Evolutionary conservation across 2,329 filamentous ascomycete genomes (phyloP).

Genomic region (Fusarium nisikadoi): DNA sequence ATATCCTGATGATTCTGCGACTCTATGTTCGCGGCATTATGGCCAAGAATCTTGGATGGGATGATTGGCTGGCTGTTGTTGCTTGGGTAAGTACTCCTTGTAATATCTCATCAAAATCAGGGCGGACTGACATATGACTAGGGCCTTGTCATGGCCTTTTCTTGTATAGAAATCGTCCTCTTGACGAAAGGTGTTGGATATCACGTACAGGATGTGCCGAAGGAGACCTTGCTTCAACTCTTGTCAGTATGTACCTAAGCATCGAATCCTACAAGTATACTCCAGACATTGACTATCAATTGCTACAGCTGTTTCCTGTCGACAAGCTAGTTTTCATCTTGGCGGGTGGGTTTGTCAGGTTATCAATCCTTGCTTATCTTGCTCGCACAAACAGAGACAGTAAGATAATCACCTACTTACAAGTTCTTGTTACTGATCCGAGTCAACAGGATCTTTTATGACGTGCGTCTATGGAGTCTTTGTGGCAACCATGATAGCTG

Average conservation of each 20-base stretch:
- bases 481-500: slow-evolving; percentile 15
- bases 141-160: slow-evolving; percentile 24
- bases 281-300: neutral
- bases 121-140: slow-evolving; percentile 9
- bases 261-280: neutral
- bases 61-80: slow-evolving; percentile 36
- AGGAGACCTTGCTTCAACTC: slow-evolving; percentile 17
- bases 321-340: slow-evolving; percentile 35
- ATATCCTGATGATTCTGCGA: slow-evolving; percentile 28
- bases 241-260: slow-evolving; percentile 30
- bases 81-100: slow-evolving; percentile 29
- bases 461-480: slow-evolving; percentile 24
- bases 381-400: slow-evolving; percentile 35
- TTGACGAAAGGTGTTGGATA: slow-evolving; percentile 32
- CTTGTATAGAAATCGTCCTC: slow-evolving; percentile 29
- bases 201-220: slow-evolving; percentile 23
- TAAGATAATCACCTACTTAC: neutral
- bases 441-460: slow-evolving; percentile 22
- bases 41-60: slow-evolving; percentile 33
- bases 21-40: slow-evolving; percentile 37
- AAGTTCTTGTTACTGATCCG: neutral
- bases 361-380: slow-evolving; percentile 39
- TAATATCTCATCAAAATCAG: neutral
- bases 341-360: slow-evolving; percentile 34
- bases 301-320: slow-evolving; percentile 26